Conservation (phyloP, 2,329 filamentous ascomycete species). For the Trichophaea hybrida region DNA sequence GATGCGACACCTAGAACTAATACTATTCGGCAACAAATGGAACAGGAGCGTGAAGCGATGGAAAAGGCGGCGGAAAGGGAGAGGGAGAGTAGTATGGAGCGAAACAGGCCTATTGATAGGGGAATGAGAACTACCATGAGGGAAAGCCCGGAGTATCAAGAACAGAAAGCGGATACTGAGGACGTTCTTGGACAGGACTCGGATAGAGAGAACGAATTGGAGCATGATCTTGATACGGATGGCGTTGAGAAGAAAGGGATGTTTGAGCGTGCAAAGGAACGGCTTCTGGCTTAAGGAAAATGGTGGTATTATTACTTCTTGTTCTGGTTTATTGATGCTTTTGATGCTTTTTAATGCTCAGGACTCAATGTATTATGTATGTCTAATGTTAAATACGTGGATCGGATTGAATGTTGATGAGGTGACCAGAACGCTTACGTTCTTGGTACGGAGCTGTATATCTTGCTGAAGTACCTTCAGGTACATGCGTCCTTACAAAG, state of each 20-base stretch:
- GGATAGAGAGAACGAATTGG: not conserved
- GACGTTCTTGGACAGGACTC: not conserved
- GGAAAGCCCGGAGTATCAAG: conserved; percentile 11
- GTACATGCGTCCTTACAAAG: no score
- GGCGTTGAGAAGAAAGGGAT: not conserved
- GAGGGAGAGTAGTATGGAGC: conserved; percentile 10
- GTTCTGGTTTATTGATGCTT: no score
- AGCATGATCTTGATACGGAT: not conserved
- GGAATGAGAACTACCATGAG: conserved; percentile 18
- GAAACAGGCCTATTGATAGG: not conserved
- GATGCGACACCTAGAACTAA: not conserved
- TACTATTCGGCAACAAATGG: conserved; percentile 1
- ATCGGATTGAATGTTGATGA: no score
- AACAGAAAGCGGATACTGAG: conserved; percentile 6
- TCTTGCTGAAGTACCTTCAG: no score
- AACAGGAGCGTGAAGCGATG: not conserved
- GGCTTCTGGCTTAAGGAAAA: not conserved
- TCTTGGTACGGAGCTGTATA: no score
- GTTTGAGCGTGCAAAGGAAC: not conserved
- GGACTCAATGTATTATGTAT: no score
- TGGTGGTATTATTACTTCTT: no score
- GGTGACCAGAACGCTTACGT: no score
- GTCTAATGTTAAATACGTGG: no score
- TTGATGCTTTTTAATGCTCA: no score
- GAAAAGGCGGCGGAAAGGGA: not conserved